A percentile compares a stretch with the other conserved stretches of the same genome.
phyloP scores from a whole-genome alignment of 1,139 yeast species.

The Taphrina pruni region DNA sequence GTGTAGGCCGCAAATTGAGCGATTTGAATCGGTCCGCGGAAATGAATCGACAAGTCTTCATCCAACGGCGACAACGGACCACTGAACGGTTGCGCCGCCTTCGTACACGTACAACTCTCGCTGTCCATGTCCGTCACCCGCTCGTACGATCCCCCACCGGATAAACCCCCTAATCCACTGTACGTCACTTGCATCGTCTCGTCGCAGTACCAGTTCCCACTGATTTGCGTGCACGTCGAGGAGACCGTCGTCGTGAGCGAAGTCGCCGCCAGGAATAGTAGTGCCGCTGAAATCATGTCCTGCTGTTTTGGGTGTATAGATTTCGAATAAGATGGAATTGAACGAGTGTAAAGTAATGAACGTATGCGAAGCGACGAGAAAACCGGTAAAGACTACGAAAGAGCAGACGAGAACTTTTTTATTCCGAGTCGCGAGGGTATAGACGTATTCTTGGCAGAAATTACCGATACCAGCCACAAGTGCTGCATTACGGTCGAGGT shows the following conservation, averaged over 20 bases:
- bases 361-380: too few species aligned
- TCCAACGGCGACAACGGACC: slow-evolving; percentile 83
- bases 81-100: slow-evolving; percentile 61
- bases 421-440: too few species aligned
- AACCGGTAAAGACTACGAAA: too few species aligned
- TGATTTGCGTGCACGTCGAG: slow-evolving; percentile 48
- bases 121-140: slow-evolving; percentile 75
- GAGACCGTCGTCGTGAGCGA: background rate
- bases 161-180: slow-evolving; percentile 68
- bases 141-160: slow-evolving; percentile 67
- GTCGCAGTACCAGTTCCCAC: slow-evolving; percentile 57
- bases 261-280: background rate
- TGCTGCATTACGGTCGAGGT: background rate
- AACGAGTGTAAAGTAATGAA: too few species aligned
- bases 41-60: slow-evolving; percentile 89
- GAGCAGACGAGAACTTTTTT: too few species aligned
- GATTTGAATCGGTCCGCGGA: slow-evolving; percentile 87
- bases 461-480: slow-evolving; percentile 3
- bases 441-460: background rate
- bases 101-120: slow-evolving; percentile 66
- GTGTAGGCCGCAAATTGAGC: slow-evolving; percentile 79
- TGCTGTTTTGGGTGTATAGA: too few species aligned
- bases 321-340: too few species aligned
- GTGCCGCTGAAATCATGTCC: background rate
- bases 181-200: slow-evolving; percentile 71